Conservation (phyloP, 805 yeast species). For the Wickerhamiella cacticola region DNA sequence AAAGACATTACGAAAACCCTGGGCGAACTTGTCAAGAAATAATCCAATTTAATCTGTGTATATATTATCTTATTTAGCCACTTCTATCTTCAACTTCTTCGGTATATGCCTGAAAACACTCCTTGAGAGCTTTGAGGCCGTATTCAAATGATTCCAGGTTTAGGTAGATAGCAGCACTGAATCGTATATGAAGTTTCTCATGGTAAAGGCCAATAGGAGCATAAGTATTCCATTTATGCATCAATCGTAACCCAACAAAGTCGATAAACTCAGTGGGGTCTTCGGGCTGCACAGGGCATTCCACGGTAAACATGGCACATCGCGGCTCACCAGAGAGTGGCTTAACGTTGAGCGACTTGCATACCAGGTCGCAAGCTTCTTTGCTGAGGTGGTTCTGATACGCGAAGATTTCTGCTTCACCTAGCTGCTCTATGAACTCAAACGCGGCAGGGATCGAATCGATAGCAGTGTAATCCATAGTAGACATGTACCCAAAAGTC, state of each 20-base stretch:
- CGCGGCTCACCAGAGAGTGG: constrained; percentile 27
- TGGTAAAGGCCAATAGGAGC: constrained; percentile 38
- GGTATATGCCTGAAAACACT: constrained; percentile 24
- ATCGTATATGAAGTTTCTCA: constrained; percentile 36
- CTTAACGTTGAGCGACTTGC: constrained; percentile 33
- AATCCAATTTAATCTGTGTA: background rate
- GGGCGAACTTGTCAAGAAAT: background rate
- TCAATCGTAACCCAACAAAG: constrained; percentile 21
- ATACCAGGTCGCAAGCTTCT: constrained; percentile 34
- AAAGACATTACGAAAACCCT: constrained; percentile 26
- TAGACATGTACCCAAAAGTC: constrained; percentile 42
- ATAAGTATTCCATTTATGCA: constrained; percentile 33
- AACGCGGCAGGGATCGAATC: constrained; percentile 38
- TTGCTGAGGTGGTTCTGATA: constrained; percentile 39
- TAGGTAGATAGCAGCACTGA: constrained; percentile 50
- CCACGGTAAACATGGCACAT: constrained; percentile 37
- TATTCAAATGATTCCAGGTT: constrained; percentile 42
- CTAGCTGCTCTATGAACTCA: constrained; percentile 46
- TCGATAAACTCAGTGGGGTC: constrained; percentile 19
- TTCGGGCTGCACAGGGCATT: constrained; percentile 29
- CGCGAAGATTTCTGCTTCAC: constrained; percentile 39
- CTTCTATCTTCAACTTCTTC: constrained; percentile 19
- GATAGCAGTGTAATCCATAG: constrained; percentile 37
- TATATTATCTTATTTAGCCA: background rate
- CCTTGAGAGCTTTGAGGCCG: constrained; percentile 34